Conservation (phyloP, 2,329 filamentous ascomycete genomes). For the Epichloe gansuensis region DNA sequence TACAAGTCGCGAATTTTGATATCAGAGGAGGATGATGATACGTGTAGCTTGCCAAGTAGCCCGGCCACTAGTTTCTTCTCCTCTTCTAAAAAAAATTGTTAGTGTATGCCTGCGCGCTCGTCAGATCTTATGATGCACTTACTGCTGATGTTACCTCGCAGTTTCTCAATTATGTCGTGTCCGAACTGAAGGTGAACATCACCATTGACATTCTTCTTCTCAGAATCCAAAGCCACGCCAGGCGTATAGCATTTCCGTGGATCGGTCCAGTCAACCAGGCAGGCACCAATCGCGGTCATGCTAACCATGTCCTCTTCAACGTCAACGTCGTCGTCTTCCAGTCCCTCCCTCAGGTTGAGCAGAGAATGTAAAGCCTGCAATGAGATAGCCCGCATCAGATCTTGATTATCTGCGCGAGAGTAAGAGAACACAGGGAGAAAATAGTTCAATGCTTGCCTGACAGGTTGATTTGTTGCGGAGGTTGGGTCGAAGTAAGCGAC, state of each 20-base stretch:
- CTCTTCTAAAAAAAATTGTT: conserved; percentile 44
- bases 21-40: conserved; percentile 53
- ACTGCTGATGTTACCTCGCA: conserved; percentile 56
- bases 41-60: conserved; percentile 70
- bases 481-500: conserved; percentile 83
- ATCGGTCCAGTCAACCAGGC: conserved; percentile 90
- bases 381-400: conserved; percentile 63
- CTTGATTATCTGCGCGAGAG: conserved; percentile 68
- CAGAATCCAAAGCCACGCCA: conserved; percentile 36
- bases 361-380: conserved; percentile 65
- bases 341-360: conserved; percentile 55
- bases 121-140: conserved; percentile 23
- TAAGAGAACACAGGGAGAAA: conserved; percentile 93
- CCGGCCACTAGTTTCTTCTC: conserved; percentile 73
- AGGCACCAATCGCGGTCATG: conserved; percentile 64
- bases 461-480: conserved; percentile 64
- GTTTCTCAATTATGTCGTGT: conserved; percentile 60
- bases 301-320: conserved; percentile 68
- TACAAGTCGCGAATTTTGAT: conserved; percentile 46
- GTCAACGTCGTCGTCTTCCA: conserved; percentile 65
- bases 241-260: conserved; percentile 61
- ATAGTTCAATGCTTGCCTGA: conserved; percentile 80
- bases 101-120: conserved; percentile 7
- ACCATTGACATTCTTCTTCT: conserved; percentile 54
- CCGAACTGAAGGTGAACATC: conserved; percentile 74